Evolutionary conservation across 2,329 filamentous ascomycete genomes (phyloP), one percentile per base, ranked within the genome.

Genomic region (Pestalotiopsis sp.): DNA sequence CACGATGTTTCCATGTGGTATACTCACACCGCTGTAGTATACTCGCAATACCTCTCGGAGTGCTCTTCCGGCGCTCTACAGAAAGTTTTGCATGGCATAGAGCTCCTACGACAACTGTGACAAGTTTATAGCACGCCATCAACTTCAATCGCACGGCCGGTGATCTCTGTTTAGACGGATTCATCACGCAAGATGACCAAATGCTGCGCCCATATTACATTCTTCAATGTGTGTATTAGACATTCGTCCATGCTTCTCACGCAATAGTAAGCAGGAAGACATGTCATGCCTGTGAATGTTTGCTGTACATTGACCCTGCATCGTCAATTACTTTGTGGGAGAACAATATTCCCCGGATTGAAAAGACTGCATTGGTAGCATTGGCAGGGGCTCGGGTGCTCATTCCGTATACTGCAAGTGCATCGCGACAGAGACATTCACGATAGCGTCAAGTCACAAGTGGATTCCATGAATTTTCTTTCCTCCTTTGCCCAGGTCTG

Each of bases 401-500:
- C 61, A 64, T 64, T 64, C 61, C 61, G 61, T 64, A 64, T 45
- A 64, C 61, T 64, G 38, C 39, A 49, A 64, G 27, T 64, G 61
- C 39, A 64, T 64, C 39, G 61, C 61, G 61, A 36, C 61, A 64
- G 61, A 64, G 25, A 25, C n/a, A 64, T 49, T 64, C 38, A 64
- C 61, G 61, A 64, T 64, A 49, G 38, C 61, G 61, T 64, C 39
- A 64, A 31, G 61, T 49, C 20, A 23, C 39, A 64, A 31, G 61
- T 49, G 41, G 41, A 64, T 64, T 45, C 49, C 2, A 14, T 27
- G 20, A 59, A 25, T 58, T 58, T 58, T n/a, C 12, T 13, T 27
- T 58, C 23, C 31, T 59, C 12, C 23, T 36, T 9, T 36, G 7
- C 6, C 31, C 45, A n/a, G 45, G 20, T 38, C 14, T 38, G 38